phyloP scores from a whole-genome alignment of 345 rosid genomes.

The Acer negundo region DNA sequence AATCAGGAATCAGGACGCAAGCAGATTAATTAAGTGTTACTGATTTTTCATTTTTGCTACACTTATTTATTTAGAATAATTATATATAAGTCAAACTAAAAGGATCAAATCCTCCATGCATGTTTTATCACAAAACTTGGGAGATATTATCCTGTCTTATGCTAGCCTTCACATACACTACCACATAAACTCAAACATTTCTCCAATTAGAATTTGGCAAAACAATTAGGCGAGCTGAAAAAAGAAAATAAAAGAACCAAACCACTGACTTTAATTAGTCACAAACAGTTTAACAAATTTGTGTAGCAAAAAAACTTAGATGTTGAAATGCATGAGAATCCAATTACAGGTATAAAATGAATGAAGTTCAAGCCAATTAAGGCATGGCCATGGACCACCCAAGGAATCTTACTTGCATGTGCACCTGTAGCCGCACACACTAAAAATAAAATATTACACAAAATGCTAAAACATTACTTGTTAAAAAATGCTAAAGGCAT shows the following conservation, averaged over 20 bases:
- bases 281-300: not conserved
- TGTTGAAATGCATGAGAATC: not conserved
- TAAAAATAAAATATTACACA: not conserved
- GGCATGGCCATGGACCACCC: not conserved
- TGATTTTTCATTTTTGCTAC: not conserved
- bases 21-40: not conserved
- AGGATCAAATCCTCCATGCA: not conserved
- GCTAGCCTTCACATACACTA: not conserved
- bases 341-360: not conserved
- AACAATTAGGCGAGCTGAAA: not conserved
- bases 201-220: not conserved
- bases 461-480: not conserved
- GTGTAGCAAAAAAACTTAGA: not conserved
- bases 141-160: not conserved
- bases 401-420: not conserved
- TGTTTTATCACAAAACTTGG: conserved; percentile 4
- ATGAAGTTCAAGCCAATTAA: not conserved
- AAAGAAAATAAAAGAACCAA: not conserved
- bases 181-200: not conserved
- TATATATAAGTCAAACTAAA: not conserved
- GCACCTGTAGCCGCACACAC: not conserved
- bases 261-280: too few species aligned
- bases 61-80: not conserved
- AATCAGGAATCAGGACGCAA: not conserved
- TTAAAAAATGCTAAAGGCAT: not conserved